phyloP scores from a whole-genome alignment of 257 asterid species.

The Pogostemon cablin region DNA sequence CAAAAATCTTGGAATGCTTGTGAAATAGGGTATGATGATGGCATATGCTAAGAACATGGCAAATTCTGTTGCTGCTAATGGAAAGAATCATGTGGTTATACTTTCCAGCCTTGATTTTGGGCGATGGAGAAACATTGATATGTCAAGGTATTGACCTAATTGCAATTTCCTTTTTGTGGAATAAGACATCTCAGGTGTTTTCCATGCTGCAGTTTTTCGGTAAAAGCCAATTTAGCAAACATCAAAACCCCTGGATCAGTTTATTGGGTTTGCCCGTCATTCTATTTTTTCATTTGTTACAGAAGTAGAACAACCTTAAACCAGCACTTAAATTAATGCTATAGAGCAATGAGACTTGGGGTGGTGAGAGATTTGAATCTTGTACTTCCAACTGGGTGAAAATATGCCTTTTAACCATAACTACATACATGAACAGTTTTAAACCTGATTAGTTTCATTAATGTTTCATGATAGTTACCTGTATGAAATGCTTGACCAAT shows the following conservation, averaged over 20 bases:
- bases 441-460: background rate
- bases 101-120: conserved; percentile 96
- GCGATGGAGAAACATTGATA: conserved; percentile 74
- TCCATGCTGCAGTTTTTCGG: conserved; percentile 2
- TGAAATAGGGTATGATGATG: conserved; percentile 85
- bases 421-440: background rate
- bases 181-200: background rate
- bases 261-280: background rate
- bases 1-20: conserved; percentile 25
- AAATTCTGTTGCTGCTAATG: conserved; percentile 68
- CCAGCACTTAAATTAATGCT: conserved; percentile 4
- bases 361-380: background rate
- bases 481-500: conserved; percentile 27
- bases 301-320: background rate
- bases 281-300: conserved; percentile 2
- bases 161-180: conserved; percentile 6
- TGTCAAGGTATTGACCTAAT: conserved; percentile 64
- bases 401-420: background rate
- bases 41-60: conserved; percentile 87
- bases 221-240: conserved; percentile 2
- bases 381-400: background rate
- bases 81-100: conserved; percentile 66
- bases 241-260: background rate
- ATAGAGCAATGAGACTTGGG: background rate
- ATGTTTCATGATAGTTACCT: background rate